Percentiles rank a stretch among this genome's conserved stretches.
Conservation (phyloP, 129 eudicot genomes). For the Chrysanthemum makinoi region DNA sequence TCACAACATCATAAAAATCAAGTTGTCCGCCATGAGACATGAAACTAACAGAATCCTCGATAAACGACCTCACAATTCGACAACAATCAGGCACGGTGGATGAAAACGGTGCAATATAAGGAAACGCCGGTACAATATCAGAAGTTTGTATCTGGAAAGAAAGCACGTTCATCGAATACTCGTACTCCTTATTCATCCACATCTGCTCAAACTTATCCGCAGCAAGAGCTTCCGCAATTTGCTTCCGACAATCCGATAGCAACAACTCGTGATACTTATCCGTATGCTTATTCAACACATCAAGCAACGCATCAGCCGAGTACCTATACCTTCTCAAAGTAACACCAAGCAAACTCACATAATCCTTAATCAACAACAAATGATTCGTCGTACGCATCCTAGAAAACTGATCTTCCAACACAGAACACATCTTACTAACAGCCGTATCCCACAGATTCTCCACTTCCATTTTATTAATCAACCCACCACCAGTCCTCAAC, state of each 20-base stretch:
- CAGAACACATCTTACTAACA: slow-evolving; percentile 96
- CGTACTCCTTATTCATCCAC: slow-evolving; percentile 99
- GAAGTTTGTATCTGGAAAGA: slow-evolving; percentile 92
- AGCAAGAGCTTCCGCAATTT: slow-evolving; percentile 79
- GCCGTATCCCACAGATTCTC: slow-evolving; percentile 96
- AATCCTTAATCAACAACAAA: too few species aligned
- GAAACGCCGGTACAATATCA: slow-evolving; percentile 88
- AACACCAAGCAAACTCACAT: slow-evolving; percentile 93
- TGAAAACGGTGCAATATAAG: slow-evolving; percentile 92
- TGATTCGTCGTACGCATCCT: slow-evolving; percentile 99
- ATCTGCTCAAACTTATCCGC: slow-evolving; percentile 97
- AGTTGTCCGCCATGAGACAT: slow-evolving; percentile 98
- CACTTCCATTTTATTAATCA: slow-evolving; percentile 91
- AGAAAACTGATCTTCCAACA: slow-evolving; percentile 93
- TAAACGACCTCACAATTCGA: slow-evolving; percentile 85
- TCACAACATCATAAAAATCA: slow-evolving; percentile 95
- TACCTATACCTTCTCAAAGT: slow-evolving; percentile 81
- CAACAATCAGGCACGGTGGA: slow-evolving; percentile 94
- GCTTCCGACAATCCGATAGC: slow-evolving; percentile 89
- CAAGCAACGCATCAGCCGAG: slow-evolving; percentile 90
- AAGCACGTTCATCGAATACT: slow-evolving; percentile 95
- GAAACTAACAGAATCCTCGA: slow-evolving; percentile 98
- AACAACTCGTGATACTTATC: slow-evolving; percentile 92
- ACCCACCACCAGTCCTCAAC: slow-evolving; percentile 88
- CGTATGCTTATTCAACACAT: slow-evolving; percentile 93